Percentiles rank a stretch among this genome's conserved stretches.
These are phyloP conservation scores for Leccinum imitatum DNA, from an alignment of 768 basidiomycete species.

Conservation along the genomic window DNA sequence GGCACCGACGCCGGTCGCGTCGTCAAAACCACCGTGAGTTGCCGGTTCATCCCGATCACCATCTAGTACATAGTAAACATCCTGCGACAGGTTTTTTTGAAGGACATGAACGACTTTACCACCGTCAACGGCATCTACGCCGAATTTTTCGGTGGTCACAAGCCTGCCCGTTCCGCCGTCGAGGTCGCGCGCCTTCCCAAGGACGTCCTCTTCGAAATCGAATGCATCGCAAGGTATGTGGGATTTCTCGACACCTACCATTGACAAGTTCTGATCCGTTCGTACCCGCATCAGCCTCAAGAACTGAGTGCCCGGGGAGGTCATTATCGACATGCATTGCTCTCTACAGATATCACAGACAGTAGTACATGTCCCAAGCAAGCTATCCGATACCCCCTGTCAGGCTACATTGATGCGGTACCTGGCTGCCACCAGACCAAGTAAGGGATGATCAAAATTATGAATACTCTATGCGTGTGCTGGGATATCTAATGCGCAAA, in stretches of 20 bases:
- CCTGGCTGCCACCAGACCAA: neutral
- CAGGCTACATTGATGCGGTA: neutral
- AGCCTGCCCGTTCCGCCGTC: conserved; percentile 90
- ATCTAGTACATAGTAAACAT: neutral
- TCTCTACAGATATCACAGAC: neutral
- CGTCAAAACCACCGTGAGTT: conserved; percentile 85
- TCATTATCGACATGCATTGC: neutral
- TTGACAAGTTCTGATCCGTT: neutral
- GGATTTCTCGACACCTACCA: neutral
- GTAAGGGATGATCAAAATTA: neutral
- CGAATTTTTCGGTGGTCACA: conserved; percentile 84
- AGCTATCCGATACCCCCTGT: neutral
- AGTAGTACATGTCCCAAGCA: neutral
- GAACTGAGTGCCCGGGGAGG: conserved; percentile 5
- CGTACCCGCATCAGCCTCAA: conserved; percentile 16
- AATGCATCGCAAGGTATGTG: conserved; percentile 76
- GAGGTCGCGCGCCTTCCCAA: conserved; percentile 88
- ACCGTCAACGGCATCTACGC: conserved; percentile 81
- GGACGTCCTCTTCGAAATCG: conserved; percentile 91
- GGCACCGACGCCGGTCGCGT: conserved; percentile 79
- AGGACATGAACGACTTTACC: conserved; percentile 88
- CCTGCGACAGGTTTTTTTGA: conserved; percentile 74
- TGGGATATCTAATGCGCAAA: conserved; percentile 23
- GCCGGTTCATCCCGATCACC: neutral
- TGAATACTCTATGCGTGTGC: conserved; percentile 18